Base-by-base conservation (phyloP, 2,329 filamentous ascomycete species). In the Karstenula rhodostoma region DNA sequence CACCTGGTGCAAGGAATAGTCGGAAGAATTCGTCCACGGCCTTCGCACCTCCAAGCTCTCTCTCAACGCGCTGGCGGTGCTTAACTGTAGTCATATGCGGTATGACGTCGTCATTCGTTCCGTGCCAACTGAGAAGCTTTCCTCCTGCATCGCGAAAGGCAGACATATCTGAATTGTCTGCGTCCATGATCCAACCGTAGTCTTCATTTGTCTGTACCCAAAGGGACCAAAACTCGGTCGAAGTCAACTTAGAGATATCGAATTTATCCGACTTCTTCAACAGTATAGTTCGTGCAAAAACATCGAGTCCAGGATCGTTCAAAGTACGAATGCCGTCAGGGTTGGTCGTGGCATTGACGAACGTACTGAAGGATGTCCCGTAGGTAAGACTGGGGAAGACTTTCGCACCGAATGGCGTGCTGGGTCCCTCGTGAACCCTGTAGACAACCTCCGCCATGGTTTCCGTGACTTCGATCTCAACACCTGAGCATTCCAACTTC, bases 1-100 rank as follows among this genome's bases (percentile, higher is more conserved):
- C 67, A 1, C 72, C 73, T 13, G 73, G 74, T 13, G 73, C 74
- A 17, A 73, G 62, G 40, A 77, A 76, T n/a, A 74, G 57, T 1
- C 72, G 67, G 53, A 67, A 72, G 52, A 65, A 74, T 6, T 74
- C 67, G 44, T 72, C 61, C 4, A 69, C 66, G 8, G 58, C 42
- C 12, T 56, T 56, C 9, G 43, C 19, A 29, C 63, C 65, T 25
- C 67, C 66, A 47, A 64, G 59, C 17, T 58, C 59, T 2, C 49
- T 51, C 33, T 68, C 61, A 0, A 73, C 64, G 2, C 57, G 33
- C 47, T 65, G 53, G 3, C 59, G 46, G 40, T 71, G 70, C 3
- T 64, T 48, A 5, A 63, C 32, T 2, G 66, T 71, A 13, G 56
- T 60, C 3, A 57, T 46, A 17, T 58, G 49, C 7, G 65, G 54